Evolutionary conservation across 805 yeast genomes (phyloP), one percentile per base, ranked within the genome.

Genomic region (Candida ovalis): DNA sequence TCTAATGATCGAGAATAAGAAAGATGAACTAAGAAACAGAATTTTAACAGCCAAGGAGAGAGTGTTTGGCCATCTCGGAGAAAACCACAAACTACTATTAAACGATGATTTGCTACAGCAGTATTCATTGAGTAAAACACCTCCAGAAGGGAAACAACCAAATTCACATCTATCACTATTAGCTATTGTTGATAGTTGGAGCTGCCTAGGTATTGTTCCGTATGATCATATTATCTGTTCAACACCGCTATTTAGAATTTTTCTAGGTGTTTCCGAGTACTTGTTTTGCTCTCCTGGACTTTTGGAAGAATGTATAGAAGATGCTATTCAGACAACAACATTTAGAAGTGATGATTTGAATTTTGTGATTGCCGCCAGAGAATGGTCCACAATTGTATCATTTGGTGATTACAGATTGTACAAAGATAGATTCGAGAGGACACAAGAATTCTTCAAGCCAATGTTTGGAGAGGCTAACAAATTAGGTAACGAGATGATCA

Each of bases 201-300:
- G 77, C 59, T 83, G 82, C 53, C 69, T 88, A 39, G 86, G 85
- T 1, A 89, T 94, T 38, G 84, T 86, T 32, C 99, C 99, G 4
- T 92, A 94, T 62, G 97, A 92, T 64, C 99, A 94, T 67, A 91
- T 92, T 69, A 91, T 92, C 50, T 92, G 98, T 63, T 88, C 97
- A 1, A 94, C 99, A 0, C 99, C 99, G 33, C 55, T 86, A 27
- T 94, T 92, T 63, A 77, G 98, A 63, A 89, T 94, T 37, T 89
- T 94, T 68, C 74, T 94, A 37, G 98, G 98, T 40, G 97, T 94
- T 22, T 81, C 96, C 0, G 97, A 94, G 63, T 92, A 89, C 64
- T 70, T 94, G 28, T 94, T 92, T 64, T 82, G 96, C 60, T 80
- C 90, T 0, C 92, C 94, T 0, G 86, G 84, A 1, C 67, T 92